Evolutionary conservation across 768 basidiomycete genomes (phyloP), one percentile per base, ranked within the genome.

Genomic region (Astraeus odoratus): DNA sequence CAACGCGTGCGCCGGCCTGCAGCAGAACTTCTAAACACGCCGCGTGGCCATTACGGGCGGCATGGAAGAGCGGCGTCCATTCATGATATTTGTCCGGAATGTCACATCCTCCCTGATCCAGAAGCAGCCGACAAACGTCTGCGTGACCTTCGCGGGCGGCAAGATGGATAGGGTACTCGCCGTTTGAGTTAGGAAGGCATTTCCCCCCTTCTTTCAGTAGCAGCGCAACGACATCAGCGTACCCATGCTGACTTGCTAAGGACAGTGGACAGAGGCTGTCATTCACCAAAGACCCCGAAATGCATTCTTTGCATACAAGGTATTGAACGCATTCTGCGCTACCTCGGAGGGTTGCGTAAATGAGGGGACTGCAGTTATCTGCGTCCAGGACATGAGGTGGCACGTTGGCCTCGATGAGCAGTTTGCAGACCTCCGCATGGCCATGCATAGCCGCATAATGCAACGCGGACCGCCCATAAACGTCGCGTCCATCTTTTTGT

Each of bases 391-490:
- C 72, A 51, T 81, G 75, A 1, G 86, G 75, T 9, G 81, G 74
- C 8, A 86, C 71, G 26, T 74, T 68, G 15, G 79, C 81, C 48
- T 82, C 74, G 48, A 99, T 67, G 27, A 99, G 77, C 53, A 73
- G 80, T 39, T 73, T 77, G 63, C 89, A 92, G 46, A 95, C 77
- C 19, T 61, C 64, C 7, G 80, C 72, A 59, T 94, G 86, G 1
- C 93, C 93, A 57, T 92, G 83, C 82, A 97, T 92, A 18, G 90
- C 86, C 13, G 92, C 91, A 66, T 99, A 99, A 67, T 98, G 95
- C 34, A 99, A 73, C 3, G 94, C 84, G 6, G 89, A 86, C 3
- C 96, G 86, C 24, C 91, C 93, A 64, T 98, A 99, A 1, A 83
- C 81, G 57, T 99, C 96, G 18, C 77, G 69, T 52, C 80, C 86